Evolutionary conservation across 805 yeast genomes (phyloP).

Genomic region (Komagataella ulmi): DNA sequence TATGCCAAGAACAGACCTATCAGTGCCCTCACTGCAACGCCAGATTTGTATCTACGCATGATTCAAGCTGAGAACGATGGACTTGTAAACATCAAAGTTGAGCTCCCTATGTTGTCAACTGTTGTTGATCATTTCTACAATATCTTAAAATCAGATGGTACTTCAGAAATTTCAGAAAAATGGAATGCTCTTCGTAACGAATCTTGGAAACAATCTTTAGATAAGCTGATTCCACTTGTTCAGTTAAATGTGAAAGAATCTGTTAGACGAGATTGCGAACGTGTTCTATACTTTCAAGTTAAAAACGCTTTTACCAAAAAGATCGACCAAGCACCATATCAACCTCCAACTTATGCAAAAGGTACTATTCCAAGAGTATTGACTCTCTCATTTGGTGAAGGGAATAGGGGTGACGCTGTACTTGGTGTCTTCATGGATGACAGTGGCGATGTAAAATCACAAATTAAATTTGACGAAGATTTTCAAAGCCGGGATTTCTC

Average conservation of each 20-base stretch:
- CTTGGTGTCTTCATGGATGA: conserved; percentile 72
- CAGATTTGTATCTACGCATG: conserved; percentile 82
- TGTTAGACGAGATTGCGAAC: conserved; percentile 63
- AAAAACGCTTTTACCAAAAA: conserved; percentile 57
- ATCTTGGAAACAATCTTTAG: conserved; percentile 55
- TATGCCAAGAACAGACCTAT: conserved; percentile 78
- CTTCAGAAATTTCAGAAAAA: conserved; percentile 56
- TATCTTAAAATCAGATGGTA: conserved; percentile 62
- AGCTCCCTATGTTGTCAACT: conserved; percentile 26
- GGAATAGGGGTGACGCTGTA: conserved; percentile 75
- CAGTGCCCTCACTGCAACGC: conserved; percentile 57
- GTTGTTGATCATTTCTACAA: conserved; percentile 35
- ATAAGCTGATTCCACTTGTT: conserved; percentile 52
- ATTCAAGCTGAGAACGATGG: conserved; percentile 80
- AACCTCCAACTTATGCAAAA: conserved; percentile 61
- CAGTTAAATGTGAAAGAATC: conserved; percentile 73
- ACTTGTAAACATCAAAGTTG: conserved; percentile 51
- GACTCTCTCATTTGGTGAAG: conserved; percentile 78
- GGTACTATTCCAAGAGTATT: conserved; percentile 82
- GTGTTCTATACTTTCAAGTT: conserved; percentile 52
- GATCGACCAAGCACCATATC: conserved; percentile 88
- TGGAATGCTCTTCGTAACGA: conserved; percentile 74
- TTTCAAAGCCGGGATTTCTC: conserved; percentile 58
- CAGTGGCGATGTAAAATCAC: conserved; percentile 65
- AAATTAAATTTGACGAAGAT: conserved; percentile 63